Base-by-base conservation (phyloP, 2,329 filamentous ascomycete genomes). In the Fusarium incarnatum region DNA sequence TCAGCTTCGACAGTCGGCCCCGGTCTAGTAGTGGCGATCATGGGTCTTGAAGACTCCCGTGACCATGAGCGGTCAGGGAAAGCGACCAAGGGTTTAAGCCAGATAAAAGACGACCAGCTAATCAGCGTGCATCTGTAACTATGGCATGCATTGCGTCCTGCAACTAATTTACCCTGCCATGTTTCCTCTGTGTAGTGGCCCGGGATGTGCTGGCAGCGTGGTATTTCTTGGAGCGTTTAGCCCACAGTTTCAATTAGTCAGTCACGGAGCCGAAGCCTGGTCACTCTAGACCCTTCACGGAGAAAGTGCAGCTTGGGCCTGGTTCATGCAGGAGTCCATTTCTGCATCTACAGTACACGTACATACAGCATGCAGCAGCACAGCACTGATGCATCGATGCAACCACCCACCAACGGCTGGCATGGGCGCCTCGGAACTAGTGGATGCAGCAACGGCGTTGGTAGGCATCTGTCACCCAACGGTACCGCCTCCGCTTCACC, bases 71-170 rank as follows among this genome's bases (percentile, higher is more conserved):
- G 73, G 71, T 75, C 74, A 74, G 67, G 65, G 68, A 71, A 60
- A 65, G 53, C 62, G 60, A 46, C 60, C 62, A 55, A 58, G 57
- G 56, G 59, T 60, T 62, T 56, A 48, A 65, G 52, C 64, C 55
- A 68, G 56, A 56, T 56, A 48, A 61, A 52, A 59, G 53, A 48
- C 52, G 40, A 30, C 67, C 64, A 70, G 69, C 74, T 72, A 74
- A 75, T 72, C 67, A 74, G 60, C 52, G 65, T 65, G 62, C 71
- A 60, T 71, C 71, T 75, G 74, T 77, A 74, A 63, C 63, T 76
- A 76, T 76, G 75, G 75, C 73, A 76, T 76, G 75, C 75, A 77
- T 77, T 76, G 70, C 75, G 60, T 76, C 67, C 74, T 76, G 75
- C 75, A 76, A 63, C 74, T 77, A 76, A 76, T 71, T 60, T 64